Base-by-base conservation (phyloP, 2,329 filamentous ascomycete species). In the Colletotrichum ledebouriae region DNA sequence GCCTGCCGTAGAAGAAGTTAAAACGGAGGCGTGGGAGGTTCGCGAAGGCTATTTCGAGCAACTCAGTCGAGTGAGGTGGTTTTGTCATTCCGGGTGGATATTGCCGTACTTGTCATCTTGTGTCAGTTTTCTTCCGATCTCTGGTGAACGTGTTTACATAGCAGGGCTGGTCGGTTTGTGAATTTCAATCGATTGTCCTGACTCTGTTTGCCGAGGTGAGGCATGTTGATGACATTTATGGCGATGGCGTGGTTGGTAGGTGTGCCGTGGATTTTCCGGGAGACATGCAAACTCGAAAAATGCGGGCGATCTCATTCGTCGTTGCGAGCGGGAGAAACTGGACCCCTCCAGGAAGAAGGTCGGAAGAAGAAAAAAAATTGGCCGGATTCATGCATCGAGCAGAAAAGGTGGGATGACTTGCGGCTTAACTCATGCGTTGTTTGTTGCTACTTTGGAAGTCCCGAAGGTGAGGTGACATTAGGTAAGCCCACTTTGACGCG, bases 1-100 rank as follows among this genome's bases (percentile, higher is more conserved):
- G 65, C 55, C 25, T 65, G 56, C 42, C 29, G 49, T 60, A 66
- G 56, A 57, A 66, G 34, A 22, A 56, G 61, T 60, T 66, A 42
- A 66, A 66, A 69, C 56, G 49, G 22, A 29, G 33, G 46, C 52
- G 25, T 34, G 41, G 58, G 66, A 69, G 61, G 37, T 59, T 37
- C 42, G 11, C 33, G 37, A 69, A 66, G 55, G 41, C 37, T 57
- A 66, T 55, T 52, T 17, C 20, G 4, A n/a, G 49, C 55, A 69
- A 66, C 55, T 44, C 55, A 46, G 34, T 22, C n/a, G 41, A 22
- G 46, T 20, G 11, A 37, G 34, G 46, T 7, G 22, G 41, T 59
- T 39, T 55, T 41, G 29, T 50, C 49, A 33, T 53, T 22, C 25
- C 4, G 15, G 63, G 17, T 52, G 9, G 44, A 22, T 9, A 5